phyloP scores from a whole-genome alignment of 305 asterid species.

The Fraxinus sp. region DNA sequence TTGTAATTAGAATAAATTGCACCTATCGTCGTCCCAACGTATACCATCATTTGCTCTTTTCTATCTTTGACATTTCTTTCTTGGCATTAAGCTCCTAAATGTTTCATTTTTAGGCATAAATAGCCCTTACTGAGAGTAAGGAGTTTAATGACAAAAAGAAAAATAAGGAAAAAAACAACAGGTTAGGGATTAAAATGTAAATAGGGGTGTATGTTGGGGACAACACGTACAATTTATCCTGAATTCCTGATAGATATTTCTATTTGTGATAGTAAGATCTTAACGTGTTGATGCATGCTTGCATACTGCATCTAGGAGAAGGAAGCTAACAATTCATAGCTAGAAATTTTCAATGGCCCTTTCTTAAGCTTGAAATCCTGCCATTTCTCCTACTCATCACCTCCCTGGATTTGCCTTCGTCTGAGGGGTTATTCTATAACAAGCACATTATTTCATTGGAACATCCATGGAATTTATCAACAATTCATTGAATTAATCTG shows the following conservation, averaged over 20 bases:
- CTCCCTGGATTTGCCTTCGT: not conserved
- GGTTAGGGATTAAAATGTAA: not conserved
- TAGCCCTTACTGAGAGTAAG: not conserved
- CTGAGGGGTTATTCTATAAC: not conserved
- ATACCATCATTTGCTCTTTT: not conserved
- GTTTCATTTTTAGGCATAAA: not conserved
- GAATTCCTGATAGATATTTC: not conserved
- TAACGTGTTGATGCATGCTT: not conserved
- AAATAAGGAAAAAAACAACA: not conserved
- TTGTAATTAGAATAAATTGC: not conserved
- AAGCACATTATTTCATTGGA: not conserved
- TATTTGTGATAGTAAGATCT: not conserved
- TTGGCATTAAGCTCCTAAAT: not conserved
- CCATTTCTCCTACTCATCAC: not conserved
- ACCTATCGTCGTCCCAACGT: not conserved
- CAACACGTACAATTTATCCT: not conserved
- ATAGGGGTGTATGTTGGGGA: not conserved
- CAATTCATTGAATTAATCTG: not conserved
- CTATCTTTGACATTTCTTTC: not conserved
- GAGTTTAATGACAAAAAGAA: not conserved
- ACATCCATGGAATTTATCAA: not conserved
- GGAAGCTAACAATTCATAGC: not conserved
- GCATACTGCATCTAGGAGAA: constrained; percentile 13
- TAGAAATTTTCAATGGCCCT: not conserved
- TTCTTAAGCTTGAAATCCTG: not conserved